phyloP scores from a whole-genome alignment of 2,329 filamentous ascomycete species.

The Fusarium pseudoanthophilum region DNA sequence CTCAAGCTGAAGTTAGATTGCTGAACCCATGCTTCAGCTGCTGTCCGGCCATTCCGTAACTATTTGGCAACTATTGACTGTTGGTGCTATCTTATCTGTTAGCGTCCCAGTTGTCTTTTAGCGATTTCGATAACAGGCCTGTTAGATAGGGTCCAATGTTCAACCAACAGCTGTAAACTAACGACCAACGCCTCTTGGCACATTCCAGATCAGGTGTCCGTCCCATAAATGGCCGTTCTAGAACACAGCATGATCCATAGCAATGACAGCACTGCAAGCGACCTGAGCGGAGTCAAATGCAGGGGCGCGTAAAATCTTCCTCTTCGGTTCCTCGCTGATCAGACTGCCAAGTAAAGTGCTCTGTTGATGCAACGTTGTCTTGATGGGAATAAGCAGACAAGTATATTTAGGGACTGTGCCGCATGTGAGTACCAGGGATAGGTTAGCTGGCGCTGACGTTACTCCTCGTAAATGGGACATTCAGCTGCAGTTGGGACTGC shows the following conservation, averaged over 20 bases:
- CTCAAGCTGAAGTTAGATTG: background rate
- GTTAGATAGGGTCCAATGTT: background rate
- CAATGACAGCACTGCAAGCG: background rate
- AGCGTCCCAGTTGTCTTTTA: fast-evolving
- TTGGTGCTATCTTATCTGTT: background rate
- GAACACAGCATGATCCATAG: background rate
- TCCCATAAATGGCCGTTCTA: background rate
- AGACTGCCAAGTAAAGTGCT: background rate
- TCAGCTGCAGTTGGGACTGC: background rate
- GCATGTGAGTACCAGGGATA: background rate
- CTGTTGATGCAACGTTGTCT: background rate
- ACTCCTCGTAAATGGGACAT: background rate
- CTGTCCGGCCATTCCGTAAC: background rate
- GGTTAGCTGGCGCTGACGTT: background rate
- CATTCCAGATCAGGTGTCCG: background rate
- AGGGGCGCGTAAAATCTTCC: background rate
- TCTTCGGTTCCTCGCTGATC: background rate
- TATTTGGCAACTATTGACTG: background rate
- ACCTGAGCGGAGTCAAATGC: background rate
- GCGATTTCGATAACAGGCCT: background rate
- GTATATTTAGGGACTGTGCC: background rate
- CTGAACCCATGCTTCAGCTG: background rate
- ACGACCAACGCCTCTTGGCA: background rate
- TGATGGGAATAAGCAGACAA: background rate
- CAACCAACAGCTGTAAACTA: background rate